Evolutionary conservation across 1,284 basidiomycete genomes (phyloP).

Genomic region (Papiliotrema fonsecae): DNA sequence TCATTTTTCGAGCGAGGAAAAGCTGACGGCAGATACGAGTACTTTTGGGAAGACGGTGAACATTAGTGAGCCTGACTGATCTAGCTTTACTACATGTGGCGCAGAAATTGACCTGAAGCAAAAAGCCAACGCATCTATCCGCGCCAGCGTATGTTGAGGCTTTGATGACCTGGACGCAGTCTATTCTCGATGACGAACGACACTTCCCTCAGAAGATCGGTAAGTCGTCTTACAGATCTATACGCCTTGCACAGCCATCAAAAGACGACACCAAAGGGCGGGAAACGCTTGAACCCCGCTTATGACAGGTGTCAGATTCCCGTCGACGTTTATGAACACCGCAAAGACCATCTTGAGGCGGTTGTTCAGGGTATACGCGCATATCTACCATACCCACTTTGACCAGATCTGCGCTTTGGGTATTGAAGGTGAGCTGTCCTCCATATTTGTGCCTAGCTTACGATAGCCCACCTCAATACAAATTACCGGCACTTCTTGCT

Average conservation of each 20-base stretch:
- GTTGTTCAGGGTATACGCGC: slow-evolving; percentile 94
- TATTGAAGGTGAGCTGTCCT: slow-evolving; percentile 72
- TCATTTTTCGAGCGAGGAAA: neutral
- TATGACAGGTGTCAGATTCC: slow-evolving; percentile 76
- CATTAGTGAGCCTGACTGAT: slow-evolving; percentile 53
- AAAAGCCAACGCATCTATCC: slow-evolving; percentile 85
- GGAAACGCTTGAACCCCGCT: too few relatives aligned
- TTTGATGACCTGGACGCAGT: slow-evolving; percentile 98
- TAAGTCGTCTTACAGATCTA: slow-evolving; percentile 6
- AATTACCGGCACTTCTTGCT: slow-evolving; percentile 98
- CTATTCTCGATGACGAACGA: slow-evolving; percentile 83
- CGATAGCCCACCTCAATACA: slow-evolving; percentile 90
- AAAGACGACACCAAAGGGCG: too few relatives aligned
- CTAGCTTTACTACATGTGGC: neutral
- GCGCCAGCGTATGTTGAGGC: slow-evolving; percentile 97
- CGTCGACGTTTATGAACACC: slow-evolving; percentile 82
- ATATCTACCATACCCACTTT: slow-evolving; percentile 99
- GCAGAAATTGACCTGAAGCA: slow-evolving; percentile 45
- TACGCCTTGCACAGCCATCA: neutral
- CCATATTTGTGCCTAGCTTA: neutral
- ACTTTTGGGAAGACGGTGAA: slow-evolving; percentile 95
- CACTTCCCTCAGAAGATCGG: slow-evolving; percentile 95
- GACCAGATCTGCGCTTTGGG: slow-evolving; percentile 97
- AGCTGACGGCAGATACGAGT: slow-evolving; percentile 68
- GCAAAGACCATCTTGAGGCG: slow-evolving; percentile 89